Base-by-base conservation (phyloP, 331 rosid species). In the Telfairia occidentalis region DNA sequence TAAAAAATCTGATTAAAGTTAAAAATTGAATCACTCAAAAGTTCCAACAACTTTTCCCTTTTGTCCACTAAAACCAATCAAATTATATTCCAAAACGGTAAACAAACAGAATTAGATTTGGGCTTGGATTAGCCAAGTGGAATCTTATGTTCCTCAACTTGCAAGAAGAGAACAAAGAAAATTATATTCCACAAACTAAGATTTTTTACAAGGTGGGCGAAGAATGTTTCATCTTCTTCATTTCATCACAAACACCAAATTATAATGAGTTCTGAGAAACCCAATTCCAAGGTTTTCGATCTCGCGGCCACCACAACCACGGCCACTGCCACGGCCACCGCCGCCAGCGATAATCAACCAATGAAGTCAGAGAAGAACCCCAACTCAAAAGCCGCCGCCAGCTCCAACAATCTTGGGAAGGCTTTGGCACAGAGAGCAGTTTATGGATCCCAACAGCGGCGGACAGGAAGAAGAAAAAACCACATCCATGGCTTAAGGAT, bases 381-480 rank as follows among this genome's bases (percentile, higher is more conserved):
- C 0, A 73, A 34, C 77, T 21, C 77, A 0, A 73, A 73, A 73
- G 77, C 28, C n/a, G n/a, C 21, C 23, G 23, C 13, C 49, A 49
- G 30, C 63, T 73, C 77, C 49, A 54, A 5, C 5, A 32, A 73
- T 53, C 0, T 73, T 11, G 77, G 65, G 19, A 73, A 73, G 60
- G 65, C 50, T 12, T 53, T 73, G 48, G 77, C 77, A 10, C 50
- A 73, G 32, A 73, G 77, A 35, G 77, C 77, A 35, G 48, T 73
- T 13, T 29, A 73, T 23, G 77, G 77, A 73, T 9, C 77, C 7
- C 58, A 73, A 49, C 50, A 53, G 60, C 65, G 64, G 46, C 34
- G 32, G 65, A 55, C 32, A 1, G 65, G 46, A 23, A 73, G 65
- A 21, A 37, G 66, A 73, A 73, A 13, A 29, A 32, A 18, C 18